Conservation (phyloP, 345 rosid species). For the Citrus medica region DNA sequence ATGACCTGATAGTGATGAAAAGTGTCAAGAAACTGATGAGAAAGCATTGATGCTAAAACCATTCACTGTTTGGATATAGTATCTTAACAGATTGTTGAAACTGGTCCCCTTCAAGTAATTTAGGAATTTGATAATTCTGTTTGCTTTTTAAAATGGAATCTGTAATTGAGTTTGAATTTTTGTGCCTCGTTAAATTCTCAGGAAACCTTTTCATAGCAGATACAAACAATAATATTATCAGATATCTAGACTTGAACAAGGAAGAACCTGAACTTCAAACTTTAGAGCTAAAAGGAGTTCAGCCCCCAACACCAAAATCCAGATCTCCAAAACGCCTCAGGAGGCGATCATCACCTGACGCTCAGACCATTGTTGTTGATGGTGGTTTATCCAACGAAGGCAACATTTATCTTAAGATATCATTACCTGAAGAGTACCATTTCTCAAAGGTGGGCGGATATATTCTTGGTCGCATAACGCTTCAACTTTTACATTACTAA, state of each 20-base stretch:
- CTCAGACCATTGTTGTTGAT: conserved; percentile 50
- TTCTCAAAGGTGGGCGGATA: conserved; percentile 78
- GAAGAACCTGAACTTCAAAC: conserved; percentile 55
- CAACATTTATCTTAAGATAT: conserved; percentile 56
- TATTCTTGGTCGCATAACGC: not conserved
- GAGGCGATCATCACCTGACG: conserved; percentile 64
- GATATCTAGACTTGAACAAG: conserved; percentile 65
- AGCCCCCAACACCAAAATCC: conserved; percentile 62
- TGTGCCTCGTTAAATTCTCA: conserved; percentile 28
- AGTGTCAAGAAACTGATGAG: not conserved
- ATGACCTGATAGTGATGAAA: not conserved
- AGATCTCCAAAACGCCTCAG: conserved; percentile 68
- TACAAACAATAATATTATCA: conserved; percentile 78
- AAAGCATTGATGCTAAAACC: not conserved
- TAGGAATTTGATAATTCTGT: not conserved
- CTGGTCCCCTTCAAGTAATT: not conserved
- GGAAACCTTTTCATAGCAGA: conserved; percentile 82
- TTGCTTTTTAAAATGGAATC: not conserved
- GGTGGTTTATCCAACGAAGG: conserved; percentile 64
- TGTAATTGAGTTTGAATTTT: not conserved
- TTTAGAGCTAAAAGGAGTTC: conserved; percentile 79
- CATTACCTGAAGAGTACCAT: conserved; percentile 74
- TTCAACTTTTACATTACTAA: not conserved
- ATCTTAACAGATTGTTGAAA: not conserved
- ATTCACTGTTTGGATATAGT: not conserved